phyloP scores from a whole-genome alignment of 495 filamentous ascomycete genomes.

The Xylaria cubensis region DNA sequence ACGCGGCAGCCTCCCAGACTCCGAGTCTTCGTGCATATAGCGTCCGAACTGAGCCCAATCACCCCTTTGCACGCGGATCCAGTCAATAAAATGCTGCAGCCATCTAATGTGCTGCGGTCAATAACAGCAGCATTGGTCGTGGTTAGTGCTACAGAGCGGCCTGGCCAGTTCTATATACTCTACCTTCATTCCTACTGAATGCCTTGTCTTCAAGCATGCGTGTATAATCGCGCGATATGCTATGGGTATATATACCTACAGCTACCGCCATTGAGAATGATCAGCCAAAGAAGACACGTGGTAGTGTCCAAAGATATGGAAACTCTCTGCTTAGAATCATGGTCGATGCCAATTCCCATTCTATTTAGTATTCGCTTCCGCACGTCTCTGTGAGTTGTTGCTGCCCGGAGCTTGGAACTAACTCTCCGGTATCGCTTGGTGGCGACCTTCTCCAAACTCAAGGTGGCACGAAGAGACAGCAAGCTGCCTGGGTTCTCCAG shows the following conservation, averaged over 20 bases:
- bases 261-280: background rate
- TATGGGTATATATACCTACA: background rate
- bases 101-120: slow-evolving; percentile 5
- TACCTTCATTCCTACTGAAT: slow-evolving; percentile 2
- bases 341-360: background rate
- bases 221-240: background rate
- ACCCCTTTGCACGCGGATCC: slow-evolving; percentile 25
- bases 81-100: slow-evolving; percentile 19
- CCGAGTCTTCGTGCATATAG: slow-evolving; percentile 13
- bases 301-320: background rate
- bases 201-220: background rate
- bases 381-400: background rate
- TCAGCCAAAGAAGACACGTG: background rate
- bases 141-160: background rate
- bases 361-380: background rate
- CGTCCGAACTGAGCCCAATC: slow-evolving; percentile 15
- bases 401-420: background rate
- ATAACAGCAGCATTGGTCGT: slow-evolving; percentile 2
- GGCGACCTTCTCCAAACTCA: background rate
- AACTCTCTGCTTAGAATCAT: background rate
- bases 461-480: background rate
- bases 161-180: background rate
- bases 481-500: background rate
- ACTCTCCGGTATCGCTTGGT: slow-evolving; percentile 10
- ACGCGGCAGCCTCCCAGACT: slow-evolving; percentile 16